Base-by-base conservation (phyloP, 805 yeast species). In the Wickerhamiella brachini region DNA sequence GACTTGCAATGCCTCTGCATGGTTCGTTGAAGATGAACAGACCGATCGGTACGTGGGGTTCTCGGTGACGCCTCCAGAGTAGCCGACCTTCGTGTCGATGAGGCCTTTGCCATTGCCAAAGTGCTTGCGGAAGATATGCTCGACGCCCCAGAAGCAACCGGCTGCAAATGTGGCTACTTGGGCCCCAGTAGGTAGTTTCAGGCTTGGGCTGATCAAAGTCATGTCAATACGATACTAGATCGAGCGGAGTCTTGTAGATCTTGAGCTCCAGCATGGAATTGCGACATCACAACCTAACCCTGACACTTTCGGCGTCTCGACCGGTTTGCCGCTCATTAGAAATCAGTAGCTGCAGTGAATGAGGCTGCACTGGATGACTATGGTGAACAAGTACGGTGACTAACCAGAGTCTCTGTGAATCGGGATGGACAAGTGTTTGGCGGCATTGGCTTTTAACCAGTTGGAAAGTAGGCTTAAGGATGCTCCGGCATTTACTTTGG, bases 1-100 rank as follows among this genome's bases (percentile, higher is more conserved):
- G 12, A 90, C 71, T 65, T 90, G 96, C 20, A 90, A 68, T 5
- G 85, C 81, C 65, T 90, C 98, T 5, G 95, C 95, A 51, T 77
- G 79, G 44, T 78, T 75, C 0, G 97, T 87, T n/a, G 72, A 70
- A 26, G 89, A 90, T 5, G 76, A 65, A 65, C 95, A 85, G 3
- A 90, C 96, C 50, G 74, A 68, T 58, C 77, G 73, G 69, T 90
- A 90, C 1, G 78, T 69, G 20, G 89, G 87, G 43, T 67, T 61
- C 0, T 57, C 39, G 15, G 49, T 47, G 20, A 57, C 53, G 10
- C 97, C 97, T 56, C 93, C 94, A 45, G 95, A 85, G 66, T 81
- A 93, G 2, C 98, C 98, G 12, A 90, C 97, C 62, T 78, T 80
- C 44, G 81, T 73, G 62, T 85, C 96, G 10, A 81, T 63, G 20